phyloP scores from a whole-genome alignment of 352 stramenopile genomes.

The Phytophthora constricta region DNA sequence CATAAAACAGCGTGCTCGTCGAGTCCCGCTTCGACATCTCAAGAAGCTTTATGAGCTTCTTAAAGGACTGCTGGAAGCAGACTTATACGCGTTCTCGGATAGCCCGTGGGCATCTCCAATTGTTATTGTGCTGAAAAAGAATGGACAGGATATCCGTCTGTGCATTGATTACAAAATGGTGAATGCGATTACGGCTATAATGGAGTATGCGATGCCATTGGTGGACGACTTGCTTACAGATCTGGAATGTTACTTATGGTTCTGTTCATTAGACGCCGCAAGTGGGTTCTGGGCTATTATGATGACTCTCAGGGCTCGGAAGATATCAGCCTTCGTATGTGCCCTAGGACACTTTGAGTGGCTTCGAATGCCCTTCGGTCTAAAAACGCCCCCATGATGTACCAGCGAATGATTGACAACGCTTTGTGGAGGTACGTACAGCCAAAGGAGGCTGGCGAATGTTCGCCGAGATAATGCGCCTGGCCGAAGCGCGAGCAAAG shows the following conservation, averaged over 20 bases:
- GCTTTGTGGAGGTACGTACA: not conserved
- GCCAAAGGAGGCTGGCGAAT: not conserved
- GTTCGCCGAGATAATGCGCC: not conserved
- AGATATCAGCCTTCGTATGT: not conserved
- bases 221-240: not conserved
- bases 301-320: not conserved
- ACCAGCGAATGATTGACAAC: not conserved
- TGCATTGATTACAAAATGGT: conserved; percentile 10
- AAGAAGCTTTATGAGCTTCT: conserved; percentile 11
- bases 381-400: not conserved
- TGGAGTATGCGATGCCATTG: conserved; percentile 3
- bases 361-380: not conserved
- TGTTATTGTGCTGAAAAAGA: conserved; percentile 10
- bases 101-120: conserved; percentile 5
- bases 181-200: not conserved
- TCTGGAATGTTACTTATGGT: not conserved
- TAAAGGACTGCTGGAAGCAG: conserved; percentile 1
- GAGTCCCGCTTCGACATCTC: not conserved
- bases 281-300: not conserved
- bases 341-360: not conserved
- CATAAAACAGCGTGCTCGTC: conserved; percentile 9
- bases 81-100: not conserved
- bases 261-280: not conserved
- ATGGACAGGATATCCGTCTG: not conserved
- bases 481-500: not conserved